phyloP scores from a whole-genome alignment of 768 basidiomycete species.

The Lactarius evosmus region DNA sequence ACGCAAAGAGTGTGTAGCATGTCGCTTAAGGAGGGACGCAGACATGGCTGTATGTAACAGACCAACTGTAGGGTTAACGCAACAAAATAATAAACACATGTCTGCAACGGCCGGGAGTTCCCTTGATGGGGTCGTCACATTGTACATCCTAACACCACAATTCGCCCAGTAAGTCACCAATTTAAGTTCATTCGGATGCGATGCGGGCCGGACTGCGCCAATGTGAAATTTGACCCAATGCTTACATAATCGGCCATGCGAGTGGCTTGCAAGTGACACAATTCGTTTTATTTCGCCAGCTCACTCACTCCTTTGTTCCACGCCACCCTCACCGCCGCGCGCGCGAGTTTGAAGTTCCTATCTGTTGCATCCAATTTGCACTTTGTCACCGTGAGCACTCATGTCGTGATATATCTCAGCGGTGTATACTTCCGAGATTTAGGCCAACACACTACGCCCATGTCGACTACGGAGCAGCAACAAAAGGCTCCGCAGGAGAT shows the following conservation, averaged over 20 bases:
- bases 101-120: neutral
- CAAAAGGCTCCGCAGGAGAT: slow-evolving; percentile 75
- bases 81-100: neutral
- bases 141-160: no score
- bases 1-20: neutral
- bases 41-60: slow-evolving; percentile 2
- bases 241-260: slow-evolving; percentile 3
- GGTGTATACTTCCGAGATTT: slow-evolving; percentile 1
- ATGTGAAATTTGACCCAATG: neutral
- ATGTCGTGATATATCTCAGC: neutral
- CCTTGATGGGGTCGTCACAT: no score
- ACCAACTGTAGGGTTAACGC: neutral
- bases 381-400: slow-evolving; percentile 11
- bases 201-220: no score
- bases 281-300: slow-evolving; percentile 14
- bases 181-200: neutral
- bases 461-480: slow-evolving; percentile 64
- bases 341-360: neutral
- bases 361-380: neutral
- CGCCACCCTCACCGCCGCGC: slow-evolving; percentile 18
- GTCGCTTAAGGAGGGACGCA: slow-evolving; percentile 11
- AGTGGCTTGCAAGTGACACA: slow-evolving; percentile 1
- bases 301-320: slow-evolving; percentile 3
- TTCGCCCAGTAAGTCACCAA: no score
- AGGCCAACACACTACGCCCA: slow-evolving; percentile 18